Base-by-base conservation (phyloP, 139 green algal species). In the Chlamydomonas applanata region DNA sequence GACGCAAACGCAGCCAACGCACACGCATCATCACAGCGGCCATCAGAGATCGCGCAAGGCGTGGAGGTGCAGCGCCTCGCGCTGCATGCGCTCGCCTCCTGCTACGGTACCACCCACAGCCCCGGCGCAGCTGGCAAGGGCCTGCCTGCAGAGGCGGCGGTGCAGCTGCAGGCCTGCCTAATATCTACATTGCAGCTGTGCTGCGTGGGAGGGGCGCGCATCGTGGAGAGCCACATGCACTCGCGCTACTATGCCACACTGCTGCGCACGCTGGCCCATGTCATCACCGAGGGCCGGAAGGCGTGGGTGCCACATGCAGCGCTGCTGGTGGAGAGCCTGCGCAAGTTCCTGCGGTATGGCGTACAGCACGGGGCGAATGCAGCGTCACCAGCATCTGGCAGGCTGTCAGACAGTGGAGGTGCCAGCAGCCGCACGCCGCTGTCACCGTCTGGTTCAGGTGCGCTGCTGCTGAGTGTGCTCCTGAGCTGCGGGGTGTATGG, bases 341-440 rank as follows among this genome's bases (percentile, higher is more conserved):
- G 72, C 33, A 73, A 73, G 30, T 59, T 87, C 52, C 25, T 84
- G 3, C 46, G 57, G 20, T 87, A 81, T 56, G 82, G 82, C 1
- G 49, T 65, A 24, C 17, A 32, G 45, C 46, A 57, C 24, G 44
- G 13, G n/a, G n/a, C n/a, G n/a, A n/a, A n/a, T n/a, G n/a, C n/a
- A n/a, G n/a, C n/a, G n/a, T n/a, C n/a, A n/a, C n/a, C n/a, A n/a
- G n/a, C n/a, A n/a, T n/a, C n/a, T n/a, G n/a, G n/a, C n/a, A n/a
- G n/a, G n/a, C n/a, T n/a, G n/a, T n/a, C n/a, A n/a, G n/a, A n/a
- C n/a, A n/a, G n/a, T n/a, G n/a, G n/a, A n/a, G n/a, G n/a, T n/a
- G n/a, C n/a, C n/a, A n/a, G n/a, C n/a, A n/a, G n/a, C n/a, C n/a
- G n/a, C n/a, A n/a, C n/a, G n/a, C n/a, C n/a, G n/a, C n/a, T n/a